A percentile compares a stretch with the other conserved stretches of the same genome.
These are phyloP conservation scores for Collybia sordida DNA, from an alignment of 768 basidiomycete species.

Conservation along the genomic window DNA sequence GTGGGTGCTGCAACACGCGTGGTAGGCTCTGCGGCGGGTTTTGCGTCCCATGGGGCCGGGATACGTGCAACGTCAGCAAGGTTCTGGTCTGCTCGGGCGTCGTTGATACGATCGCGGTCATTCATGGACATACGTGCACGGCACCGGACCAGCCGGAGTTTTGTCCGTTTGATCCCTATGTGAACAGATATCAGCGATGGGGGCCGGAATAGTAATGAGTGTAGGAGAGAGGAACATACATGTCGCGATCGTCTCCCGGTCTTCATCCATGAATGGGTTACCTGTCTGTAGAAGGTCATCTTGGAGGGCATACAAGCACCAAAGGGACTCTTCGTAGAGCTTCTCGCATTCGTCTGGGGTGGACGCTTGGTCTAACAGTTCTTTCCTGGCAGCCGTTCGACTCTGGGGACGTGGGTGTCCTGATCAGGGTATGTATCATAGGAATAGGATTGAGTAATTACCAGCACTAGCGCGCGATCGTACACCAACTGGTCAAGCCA, in stretches of 20 bases:
- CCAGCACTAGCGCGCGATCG: constrained; percentile 85
- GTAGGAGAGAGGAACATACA: constrained; percentile 44
- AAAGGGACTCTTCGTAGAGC: constrained; percentile 91
- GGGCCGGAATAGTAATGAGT: constrained; percentile 1
- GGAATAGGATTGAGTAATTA: constrained; percentile 36
- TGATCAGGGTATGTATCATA: not conserved
- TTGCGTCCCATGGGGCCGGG: constrained; percentile 72
- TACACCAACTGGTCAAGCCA: constrained; percentile 92
- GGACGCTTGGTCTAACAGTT: constrained; percentile 76
- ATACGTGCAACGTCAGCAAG: constrained; percentile 69
- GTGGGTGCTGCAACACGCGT: not conserved
- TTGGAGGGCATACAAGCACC: constrained; percentile 90
- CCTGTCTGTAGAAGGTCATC: constrained; percentile 83
- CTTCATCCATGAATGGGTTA: constrained; percentile 85
- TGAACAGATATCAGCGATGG: constrained; percentile 4
- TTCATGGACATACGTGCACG: constrained; percentile 77
- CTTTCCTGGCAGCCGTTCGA: constrained; percentile 88
- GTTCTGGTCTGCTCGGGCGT: constrained; percentile 79
- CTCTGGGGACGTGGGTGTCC: constrained; percentile 50
- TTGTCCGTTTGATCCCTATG: constrained; percentile 83
- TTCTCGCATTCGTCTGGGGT: constrained; percentile 86
- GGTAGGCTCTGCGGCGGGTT: constrained; percentile 25
- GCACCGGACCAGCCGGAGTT: constrained; percentile 78
- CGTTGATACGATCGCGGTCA: constrained; percentile 67
- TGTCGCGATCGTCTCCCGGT: constrained; percentile 72